phyloP scores from a whole-genome alignment of 148 eudicot species.

The Vaccinium corymbosum region DNA sequence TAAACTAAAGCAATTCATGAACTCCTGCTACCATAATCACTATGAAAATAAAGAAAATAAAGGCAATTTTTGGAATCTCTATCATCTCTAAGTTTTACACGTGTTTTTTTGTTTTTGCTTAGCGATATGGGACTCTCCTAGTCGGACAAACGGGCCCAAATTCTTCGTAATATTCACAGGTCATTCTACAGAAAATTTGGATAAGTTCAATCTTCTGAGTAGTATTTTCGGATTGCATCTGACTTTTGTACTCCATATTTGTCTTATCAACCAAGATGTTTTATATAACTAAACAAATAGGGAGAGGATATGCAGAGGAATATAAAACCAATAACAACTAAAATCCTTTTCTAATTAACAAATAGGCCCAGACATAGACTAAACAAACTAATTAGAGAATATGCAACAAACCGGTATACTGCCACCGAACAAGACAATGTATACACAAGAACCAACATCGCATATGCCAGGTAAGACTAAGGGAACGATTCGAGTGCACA shows the following conservation, averaged over 20 bases:
- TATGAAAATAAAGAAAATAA: no score
- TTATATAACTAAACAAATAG: background rate
- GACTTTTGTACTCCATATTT: background rate
- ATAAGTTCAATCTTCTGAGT: background rate
- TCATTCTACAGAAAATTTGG: background rate
- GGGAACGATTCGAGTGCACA: background rate
- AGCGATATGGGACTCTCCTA: background rate
- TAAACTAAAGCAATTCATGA: no score
- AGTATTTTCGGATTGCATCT: background rate
- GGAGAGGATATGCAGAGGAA: background rate
- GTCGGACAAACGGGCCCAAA: background rate
- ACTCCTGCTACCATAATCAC: no score
- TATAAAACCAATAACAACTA: background rate
- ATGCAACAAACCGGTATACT: background rate
- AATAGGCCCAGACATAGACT: background rate
- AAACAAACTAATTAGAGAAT: background rate
- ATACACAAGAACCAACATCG: background rate
- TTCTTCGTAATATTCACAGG: background rate
- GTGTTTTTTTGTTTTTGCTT: background rate
- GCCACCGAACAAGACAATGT: background rate
- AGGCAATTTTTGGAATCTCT: no score
- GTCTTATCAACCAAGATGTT: background rate
- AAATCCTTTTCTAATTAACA: background rate
- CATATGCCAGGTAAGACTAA: background rate
- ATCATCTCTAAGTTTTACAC: no score